These are phyloP conservation scores for Immersiporthe knoxdaviesiana DNA, from an alignment of 2,329 filamentous ascomycete species.

Conservation along the genomic window DNA sequence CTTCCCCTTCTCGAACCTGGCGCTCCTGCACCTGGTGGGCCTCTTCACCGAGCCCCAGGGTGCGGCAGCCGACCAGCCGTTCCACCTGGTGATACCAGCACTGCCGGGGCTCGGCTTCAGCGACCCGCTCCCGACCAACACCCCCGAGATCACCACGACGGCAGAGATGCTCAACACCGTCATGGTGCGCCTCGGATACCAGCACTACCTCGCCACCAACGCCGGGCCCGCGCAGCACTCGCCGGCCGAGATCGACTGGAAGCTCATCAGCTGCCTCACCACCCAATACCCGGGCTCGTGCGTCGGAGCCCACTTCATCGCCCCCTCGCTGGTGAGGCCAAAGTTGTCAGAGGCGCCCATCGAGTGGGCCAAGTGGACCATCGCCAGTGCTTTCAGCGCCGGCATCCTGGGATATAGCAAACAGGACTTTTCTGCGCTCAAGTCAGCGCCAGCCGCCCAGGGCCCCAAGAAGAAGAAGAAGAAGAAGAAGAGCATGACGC, in stretches of 20 bases:
- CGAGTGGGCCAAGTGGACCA: conserved; percentile 59
- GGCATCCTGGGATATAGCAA: conserved; percentile 60
- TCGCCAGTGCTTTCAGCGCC: conserved; percentile 53
- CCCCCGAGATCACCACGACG: conserved; percentile 54
- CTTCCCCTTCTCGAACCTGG: conserved; percentile 68
- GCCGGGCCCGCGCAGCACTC: conserved; percentile 51
- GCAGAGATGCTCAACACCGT: conserved; percentile 60
- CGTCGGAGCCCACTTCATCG: conserved; percentile 63
- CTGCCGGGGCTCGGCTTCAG: conserved; percentile 71
- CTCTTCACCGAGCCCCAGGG: conserved; percentile 57
- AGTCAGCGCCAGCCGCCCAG: conserved; percentile 33
- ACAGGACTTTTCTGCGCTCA: conserved; percentile 53
- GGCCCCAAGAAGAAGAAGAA: conserved; percentile 27
- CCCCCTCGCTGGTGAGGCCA: conserved; percentile 58
- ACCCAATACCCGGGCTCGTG: conserved; percentile 53
- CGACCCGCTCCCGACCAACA: conserved; percentile 58
- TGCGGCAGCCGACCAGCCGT: conserved; percentile 51
- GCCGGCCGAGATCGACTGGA: conserved; percentile 56
- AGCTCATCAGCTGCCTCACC: conserved; percentile 53
- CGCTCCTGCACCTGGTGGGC: conserved; percentile 58
- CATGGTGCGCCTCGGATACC: conserved; percentile 65
- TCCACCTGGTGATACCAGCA: conserved; percentile 69
- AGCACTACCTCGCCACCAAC: conserved; percentile 60
- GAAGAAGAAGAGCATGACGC: conserved; percentile 29
- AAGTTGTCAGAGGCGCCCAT: conserved; percentile 46